Conservation (phyloP, 2,329 filamentous ascomycete species). For the Acarospora socialis region DNA sequence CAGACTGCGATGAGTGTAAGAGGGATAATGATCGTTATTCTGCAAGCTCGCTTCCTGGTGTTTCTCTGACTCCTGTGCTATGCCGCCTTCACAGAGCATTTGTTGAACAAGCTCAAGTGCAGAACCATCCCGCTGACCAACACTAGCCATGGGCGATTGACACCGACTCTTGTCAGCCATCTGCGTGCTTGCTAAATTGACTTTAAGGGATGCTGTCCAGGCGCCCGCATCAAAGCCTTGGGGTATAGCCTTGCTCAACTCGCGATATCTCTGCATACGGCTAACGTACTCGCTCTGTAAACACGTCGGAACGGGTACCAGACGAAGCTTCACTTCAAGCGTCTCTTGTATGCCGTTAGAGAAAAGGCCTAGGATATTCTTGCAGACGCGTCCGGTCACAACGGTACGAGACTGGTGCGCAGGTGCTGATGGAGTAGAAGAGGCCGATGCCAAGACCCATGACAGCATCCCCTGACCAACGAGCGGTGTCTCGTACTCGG, state of each 20-base stretch:
- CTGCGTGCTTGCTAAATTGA: constrained; percentile 44
- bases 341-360: constrained; percentile 73
- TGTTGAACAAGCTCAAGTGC: constrained; percentile 14
- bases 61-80: no score
- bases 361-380: constrained; percentile 73
- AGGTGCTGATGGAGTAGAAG: constrained; percentile 39
- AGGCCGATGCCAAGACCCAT: constrained; percentile 54
- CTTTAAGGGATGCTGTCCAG: constrained; percentile 65
- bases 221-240: constrained; percentile 55
- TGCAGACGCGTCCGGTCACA: constrained; percentile 80
- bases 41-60: no score
- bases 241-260: constrained; percentile 42
- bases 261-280: constrained; percentile 47
- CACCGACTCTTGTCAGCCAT: constrained; percentile 20
- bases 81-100: no score
- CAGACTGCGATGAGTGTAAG: no score
- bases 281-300: constrained; percentile 46
- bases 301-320: constrained; percentile 60
- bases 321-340: constrained; percentile 78
- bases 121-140: constrained; percentile 4
- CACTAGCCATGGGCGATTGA: constrained; percentile 9
- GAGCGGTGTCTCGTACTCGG: constrained; percentile 81
- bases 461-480: constrained; percentile 95
- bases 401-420: constrained; percentile 48
- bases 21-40: no score